Evolutionary conservation across 2,329 filamentous ascomycete genomes (phyloP), one percentile per base, ranked within the genome.

Genomic region (Acephala macrosclerotiorum): DNA sequence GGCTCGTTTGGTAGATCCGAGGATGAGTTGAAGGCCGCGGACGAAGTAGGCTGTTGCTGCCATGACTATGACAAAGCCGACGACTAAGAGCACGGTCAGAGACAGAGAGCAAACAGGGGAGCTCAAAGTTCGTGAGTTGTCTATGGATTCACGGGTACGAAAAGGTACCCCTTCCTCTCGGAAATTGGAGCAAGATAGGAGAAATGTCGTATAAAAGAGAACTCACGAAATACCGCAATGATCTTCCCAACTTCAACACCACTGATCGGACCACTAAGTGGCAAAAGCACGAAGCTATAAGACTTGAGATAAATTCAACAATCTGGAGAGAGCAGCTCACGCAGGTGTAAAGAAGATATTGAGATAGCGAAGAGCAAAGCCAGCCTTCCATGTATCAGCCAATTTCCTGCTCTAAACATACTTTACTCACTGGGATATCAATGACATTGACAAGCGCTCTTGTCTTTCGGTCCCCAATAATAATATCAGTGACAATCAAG

Each of bases 281-380:
- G 86, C 0, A 89, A 77, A 33, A 87, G 78, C 8, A 89, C 81
- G 76, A 89, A 89, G 0, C 73, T 75, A 56, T 29, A 20, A 6
- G 8, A 57, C 1, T 3, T 57, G 20, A 25, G 55, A 57, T 20
- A 3, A 18, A 2, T 38, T 58, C 6, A 3, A 3, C 29, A 2
- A 36, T 2, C 0, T 36, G 11, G 16, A 20, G 22, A 16, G 36
- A 22, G 36, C 12, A 22, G 35, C 71, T 70, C 64, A 72, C 70
- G 85, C 83, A 9, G 85, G 86, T 2, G 83, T 86, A 70, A 89
- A 88, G 69, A 87, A 82, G 59, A 88, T 77, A 64, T 83, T 86
- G 70, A 89, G 87, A 80, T 85, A 88, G 51, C 82, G 80, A 29
- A 88, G 77, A 6, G 84, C 82, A 81, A 85, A 89, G 8, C 83